A percentile compares a stretch with the other conserved stretches of the same genome.
phyloP scores from a whole-genome alignment of 2,329 filamentous ascomycete species.

The Rutstroemia sp. region DNA sequence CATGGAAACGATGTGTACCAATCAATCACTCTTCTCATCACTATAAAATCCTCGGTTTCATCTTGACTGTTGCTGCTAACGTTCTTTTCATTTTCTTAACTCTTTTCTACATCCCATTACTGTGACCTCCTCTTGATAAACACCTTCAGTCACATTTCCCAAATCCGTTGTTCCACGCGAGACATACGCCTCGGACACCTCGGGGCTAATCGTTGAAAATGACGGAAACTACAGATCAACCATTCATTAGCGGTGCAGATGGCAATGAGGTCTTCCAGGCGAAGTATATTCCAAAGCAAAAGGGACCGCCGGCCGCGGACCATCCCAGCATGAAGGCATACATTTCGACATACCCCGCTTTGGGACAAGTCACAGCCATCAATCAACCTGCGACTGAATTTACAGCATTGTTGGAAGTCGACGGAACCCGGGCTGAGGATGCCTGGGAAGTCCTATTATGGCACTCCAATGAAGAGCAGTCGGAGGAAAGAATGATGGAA shows the following conservation, averaged over 20 bases:
- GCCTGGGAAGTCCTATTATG: conserved; percentile 70
- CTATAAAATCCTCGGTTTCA: too few species aligned
- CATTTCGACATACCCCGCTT: conserved; percentile 58
- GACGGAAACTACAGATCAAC: conserved; percentile 2
- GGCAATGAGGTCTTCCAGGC: conserved; percentile 29
- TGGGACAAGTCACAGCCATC: conserved; percentile 66
- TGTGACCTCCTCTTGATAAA: too few species aligned
- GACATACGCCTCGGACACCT: too few species aligned
- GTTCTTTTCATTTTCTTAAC: too few species aligned
- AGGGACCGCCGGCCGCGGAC: conserved; percentile 26
- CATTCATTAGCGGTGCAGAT: conserved; percentile 23
- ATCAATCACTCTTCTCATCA: too few species aligned
- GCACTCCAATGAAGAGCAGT: conserved; percentile 51
- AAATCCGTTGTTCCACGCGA: too few species aligned
- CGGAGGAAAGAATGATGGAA: conserved; percentile 45
- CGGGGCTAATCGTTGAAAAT: background rate
- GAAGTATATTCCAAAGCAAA: conserved; percentile 28
- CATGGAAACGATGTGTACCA: too few species aligned
- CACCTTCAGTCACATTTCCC: too few species aligned
- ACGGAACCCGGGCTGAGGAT: conserved; percentile 43
- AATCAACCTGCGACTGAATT: conserved; percentile 42
- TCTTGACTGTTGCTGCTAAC: too few species aligned
- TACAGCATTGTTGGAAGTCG: conserved; percentile 62
- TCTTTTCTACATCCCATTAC: too few species aligned
- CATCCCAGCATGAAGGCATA: conserved; percentile 42